Conservation (phyloP, 2,329 filamentous ascomycete species). For the Paecilomyces formosus region DNA sequence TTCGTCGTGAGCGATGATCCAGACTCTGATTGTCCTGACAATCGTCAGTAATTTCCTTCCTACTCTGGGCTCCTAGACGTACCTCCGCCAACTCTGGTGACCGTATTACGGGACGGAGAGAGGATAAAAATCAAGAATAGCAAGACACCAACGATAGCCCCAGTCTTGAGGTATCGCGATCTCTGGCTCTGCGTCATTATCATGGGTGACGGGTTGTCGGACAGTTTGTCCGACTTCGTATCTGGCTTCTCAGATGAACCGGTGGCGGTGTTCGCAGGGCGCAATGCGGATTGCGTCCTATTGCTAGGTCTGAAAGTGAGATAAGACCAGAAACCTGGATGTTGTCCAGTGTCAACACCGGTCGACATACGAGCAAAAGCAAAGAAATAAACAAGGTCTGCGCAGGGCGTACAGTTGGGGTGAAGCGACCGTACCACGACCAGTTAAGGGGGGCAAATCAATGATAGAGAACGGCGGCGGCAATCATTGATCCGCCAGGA, state of each 20-base stretch:
- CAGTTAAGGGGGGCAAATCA: slow-evolving; percentile 12
- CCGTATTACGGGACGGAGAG: slow-evolving; percentile 31
- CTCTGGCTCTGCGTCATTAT: slow-evolving; percentile 58
- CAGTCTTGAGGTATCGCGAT: slow-evolving; percentile 55
- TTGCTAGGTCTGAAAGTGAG: slow-evolving; percentile 38
- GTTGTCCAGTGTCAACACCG: slow-evolving; percentile 43
- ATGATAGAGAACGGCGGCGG: slow-evolving; percentile 14
- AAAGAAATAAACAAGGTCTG: slow-evolving; percentile 12
- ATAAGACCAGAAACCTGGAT: slow-evolving; percentile 47
- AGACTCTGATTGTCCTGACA: slow-evolving; percentile 15
- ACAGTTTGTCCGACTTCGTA: slow-evolving; percentile 30
- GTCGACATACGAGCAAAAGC: slow-evolving; percentile 47
- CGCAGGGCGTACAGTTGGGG: slow-evolving; percentile 8
- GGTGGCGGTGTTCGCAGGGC: slow-evolving; percentile 34
- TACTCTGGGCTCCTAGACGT: not conserved
- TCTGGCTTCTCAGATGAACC: slow-evolving; percentile 43
- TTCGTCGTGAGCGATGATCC: slow-evolving; percentile 54
- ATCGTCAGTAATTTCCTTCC: not conserved
- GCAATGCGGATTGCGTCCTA: slow-evolving; percentile 48
- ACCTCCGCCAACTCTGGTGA: slow-evolving; percentile 17
- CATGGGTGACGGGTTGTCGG: slow-evolving; percentile 29
- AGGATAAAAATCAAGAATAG: slow-evolving; percentile 52
- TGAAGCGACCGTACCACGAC: not conserved
- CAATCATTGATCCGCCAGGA: slow-evolving; percentile 21
- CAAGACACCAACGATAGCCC: slow-evolving; percentile 51